These are phyloP conservation scores for Pseudotsuga menziesii DNA, from an alignment of 75 land plant genomes.

Conservation along the genomic window DNA sequence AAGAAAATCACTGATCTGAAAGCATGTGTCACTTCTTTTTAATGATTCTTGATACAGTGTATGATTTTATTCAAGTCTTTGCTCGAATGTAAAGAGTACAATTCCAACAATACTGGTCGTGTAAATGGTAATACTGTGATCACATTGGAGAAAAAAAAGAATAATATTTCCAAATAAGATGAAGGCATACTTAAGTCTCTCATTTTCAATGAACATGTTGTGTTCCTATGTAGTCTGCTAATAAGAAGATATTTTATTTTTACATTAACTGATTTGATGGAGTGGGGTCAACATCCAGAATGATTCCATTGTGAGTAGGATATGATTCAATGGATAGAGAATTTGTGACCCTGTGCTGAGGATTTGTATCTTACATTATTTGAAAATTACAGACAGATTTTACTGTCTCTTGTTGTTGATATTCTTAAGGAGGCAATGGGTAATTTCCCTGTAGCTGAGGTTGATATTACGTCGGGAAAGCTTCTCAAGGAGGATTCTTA, in stretches of 20 bases:
- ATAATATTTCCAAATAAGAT: too few species aligned
- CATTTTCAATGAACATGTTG: too few species aligned
- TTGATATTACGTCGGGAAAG: conserved; percentile 61
- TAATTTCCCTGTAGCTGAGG: conserved; percentile 61
- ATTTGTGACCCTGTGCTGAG: conserved; percentile 96
- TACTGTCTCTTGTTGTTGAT: conserved; percentile 83
- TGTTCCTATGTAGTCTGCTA: too few species aligned
- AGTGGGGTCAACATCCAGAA: conserved; percentile 91
- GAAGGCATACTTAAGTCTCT: too few species aligned
- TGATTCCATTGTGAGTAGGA: conserved; percentile 96
- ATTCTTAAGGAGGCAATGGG: conserved; percentile 83
- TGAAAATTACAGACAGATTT: conserved; percentile 88
- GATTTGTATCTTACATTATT: conserved; percentile 88
- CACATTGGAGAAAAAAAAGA: too few species aligned
- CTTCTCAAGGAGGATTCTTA: conserved; percentile 96
- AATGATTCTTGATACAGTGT: too few species aligned
- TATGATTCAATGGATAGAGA: conserved; percentile 89
- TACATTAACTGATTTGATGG: conserved; percentile 74
- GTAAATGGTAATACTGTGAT: too few species aligned
- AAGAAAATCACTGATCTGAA: too few species aligned
- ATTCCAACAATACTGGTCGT: too few species aligned
- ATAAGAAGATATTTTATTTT: conserved; percentile 92
- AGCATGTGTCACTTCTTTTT: too few species aligned
- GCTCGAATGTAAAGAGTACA: too few species aligned
- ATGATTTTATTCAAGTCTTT: too few species aligned